These are phyloP conservation scores for Larix kaempferi DNA, from an alignment of 75 land plant species.

Conservation along the genomic window DNA sequence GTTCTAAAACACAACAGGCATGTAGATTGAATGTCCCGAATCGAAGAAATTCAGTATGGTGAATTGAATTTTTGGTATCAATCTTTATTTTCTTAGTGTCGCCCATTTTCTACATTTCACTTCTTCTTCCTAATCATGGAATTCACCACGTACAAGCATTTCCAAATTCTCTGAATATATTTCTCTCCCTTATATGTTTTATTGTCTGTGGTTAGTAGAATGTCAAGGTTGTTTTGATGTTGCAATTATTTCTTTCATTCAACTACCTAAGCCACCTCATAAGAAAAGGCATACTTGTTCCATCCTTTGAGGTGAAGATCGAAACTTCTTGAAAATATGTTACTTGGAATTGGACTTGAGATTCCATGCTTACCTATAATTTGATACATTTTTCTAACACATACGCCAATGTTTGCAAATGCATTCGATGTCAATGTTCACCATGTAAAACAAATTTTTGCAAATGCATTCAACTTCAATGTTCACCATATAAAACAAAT, in stretches of 20 bases:
- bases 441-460: too few relatives aligned
- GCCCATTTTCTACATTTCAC: not conserved
- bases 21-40: not conserved
- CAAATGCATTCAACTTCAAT: not conserved
- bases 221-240: slow-evolving; percentile 29
- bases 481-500: not conserved
- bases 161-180: not conserved
- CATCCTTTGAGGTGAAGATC: slow-evolving; percentile 9
- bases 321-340: not conserved
- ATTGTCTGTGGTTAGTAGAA: slow-evolving; percentile 13
- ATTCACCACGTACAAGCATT: not conserved
- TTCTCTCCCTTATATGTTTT: not conserved
- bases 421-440: too few relatives aligned
- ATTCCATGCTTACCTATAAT: not conserved
- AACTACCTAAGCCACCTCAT: slow-evolving; percentile 16
- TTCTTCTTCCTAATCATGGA: not conserved
- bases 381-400: not conserved
- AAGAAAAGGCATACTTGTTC: slow-evolving; percentile 10
- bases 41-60: too few relatives aligned
- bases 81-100: not conserved
- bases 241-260: slow-evolving; percentile 19
- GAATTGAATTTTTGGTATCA: not conserved
- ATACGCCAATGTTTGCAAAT: not conserved
- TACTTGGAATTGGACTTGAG: not conserved
- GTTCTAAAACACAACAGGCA: slow-evolving; percentile 79